Evolutionary conservation across 1,284 basidiomycete species (phyloP).

Genomic region (Ceratobasidium sp.): DNA sequence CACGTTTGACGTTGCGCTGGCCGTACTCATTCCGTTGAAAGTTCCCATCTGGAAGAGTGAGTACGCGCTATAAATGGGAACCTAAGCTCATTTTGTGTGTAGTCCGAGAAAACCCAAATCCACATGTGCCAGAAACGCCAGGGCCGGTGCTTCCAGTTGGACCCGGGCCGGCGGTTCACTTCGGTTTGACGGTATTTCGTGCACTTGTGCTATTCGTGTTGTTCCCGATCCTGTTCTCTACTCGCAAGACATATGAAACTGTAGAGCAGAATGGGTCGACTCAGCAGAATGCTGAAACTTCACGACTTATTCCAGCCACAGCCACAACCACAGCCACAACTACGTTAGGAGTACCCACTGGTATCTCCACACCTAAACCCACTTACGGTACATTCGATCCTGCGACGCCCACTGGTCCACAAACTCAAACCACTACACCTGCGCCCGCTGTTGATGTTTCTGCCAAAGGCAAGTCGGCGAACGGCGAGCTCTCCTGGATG

Average conservation of each 20-base stretch:
- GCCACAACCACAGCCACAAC: not conserved
- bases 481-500: slow-evolving; percentile 60
- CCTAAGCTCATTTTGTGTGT: not conserved
- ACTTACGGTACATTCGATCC: slow-evolving; percentile 44
- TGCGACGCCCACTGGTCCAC: slow-evolving; percentile 56
- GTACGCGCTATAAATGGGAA: slow-evolving; percentile 40
- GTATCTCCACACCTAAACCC: slow-evolving; percentile 33
- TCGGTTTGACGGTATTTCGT: slow-evolving; percentile 68
- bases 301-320: slow-evolving; percentile 55
- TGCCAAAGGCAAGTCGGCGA: slow-evolving; percentile 29
- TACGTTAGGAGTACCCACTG: slow-evolving; percentile 12
- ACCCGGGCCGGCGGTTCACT: slow-evolving; percentile 60
- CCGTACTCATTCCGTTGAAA: slow-evolving; percentile 59
- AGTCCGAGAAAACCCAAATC: not conserved
- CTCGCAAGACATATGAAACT: slow-evolving; percentile 65
- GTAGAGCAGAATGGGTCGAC: slow-evolving; percentile 52
- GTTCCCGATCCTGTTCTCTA: slow-evolving; percentile 61
- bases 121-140: slow-evolving; percentile 47
- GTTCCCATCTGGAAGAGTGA: slow-evolving; percentile 56
- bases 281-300: slow-evolving; percentile 53
- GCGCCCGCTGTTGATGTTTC: slow-evolving; percentile 53
- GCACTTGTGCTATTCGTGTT: slow-evolving; percentile 67
- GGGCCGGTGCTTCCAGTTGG: slow-evolving; percentile 46
- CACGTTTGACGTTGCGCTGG: slow-evolving; percentile 63
- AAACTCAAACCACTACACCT: slow-evolving; percentile 66